phyloP scores from a whole-genome alignment of 164 flowering plant genomes.

The Protea cynaroides region DNA sequence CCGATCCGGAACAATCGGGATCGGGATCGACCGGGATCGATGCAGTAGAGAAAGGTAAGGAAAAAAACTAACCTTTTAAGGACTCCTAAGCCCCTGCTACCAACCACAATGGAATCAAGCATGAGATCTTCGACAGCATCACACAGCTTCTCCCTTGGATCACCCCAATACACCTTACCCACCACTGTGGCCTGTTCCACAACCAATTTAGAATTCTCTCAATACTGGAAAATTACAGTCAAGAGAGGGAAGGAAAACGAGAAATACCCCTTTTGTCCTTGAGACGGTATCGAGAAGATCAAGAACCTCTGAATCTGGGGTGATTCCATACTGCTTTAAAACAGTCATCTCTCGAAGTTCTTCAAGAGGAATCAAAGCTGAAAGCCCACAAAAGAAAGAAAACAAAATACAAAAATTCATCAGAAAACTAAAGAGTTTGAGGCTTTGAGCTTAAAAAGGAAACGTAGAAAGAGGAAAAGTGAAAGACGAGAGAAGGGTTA shows the following conservation, averaged over 20 bases:
- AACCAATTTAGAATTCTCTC: too few species aligned
- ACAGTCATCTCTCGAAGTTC: conserved; percentile 43
- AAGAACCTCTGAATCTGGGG: conserved; percentile 48
- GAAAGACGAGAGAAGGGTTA: too few species aligned
- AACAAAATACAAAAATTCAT: background rate
- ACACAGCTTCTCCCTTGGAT: conserved; percentile 63
- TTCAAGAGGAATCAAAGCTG: conserved; percentile 48
- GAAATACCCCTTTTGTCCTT: conserved; percentile 27
- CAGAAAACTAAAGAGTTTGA: too few species aligned
- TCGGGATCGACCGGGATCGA: too few species aligned
- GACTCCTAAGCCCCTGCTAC: conserved; percentile 64
- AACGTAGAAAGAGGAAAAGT: too few species aligned
- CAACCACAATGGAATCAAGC: conserved; percentile 56
- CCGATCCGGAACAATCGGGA: too few species aligned
- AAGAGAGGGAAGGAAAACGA: too few species aligned
- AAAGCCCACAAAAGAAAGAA: conserved; percentile 20
- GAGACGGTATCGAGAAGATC: conserved; percentile 48
- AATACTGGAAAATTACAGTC: too few species aligned
- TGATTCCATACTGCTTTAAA: conserved; percentile 47
- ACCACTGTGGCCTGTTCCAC: conserved; percentile 35
- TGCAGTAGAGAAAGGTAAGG: too few species aligned
- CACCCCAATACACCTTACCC: conserved; percentile 73
- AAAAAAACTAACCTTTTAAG: conserved; percentile 36
- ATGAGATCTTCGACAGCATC: conserved; percentile 64
- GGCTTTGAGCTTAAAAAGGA: too few species aligned